Percentiles rank a stretch among this genome's conserved stretches.
Conservation (phyloP, 2,329 filamentous ascomycete species). For the Talaromyces sp. region DNA sequence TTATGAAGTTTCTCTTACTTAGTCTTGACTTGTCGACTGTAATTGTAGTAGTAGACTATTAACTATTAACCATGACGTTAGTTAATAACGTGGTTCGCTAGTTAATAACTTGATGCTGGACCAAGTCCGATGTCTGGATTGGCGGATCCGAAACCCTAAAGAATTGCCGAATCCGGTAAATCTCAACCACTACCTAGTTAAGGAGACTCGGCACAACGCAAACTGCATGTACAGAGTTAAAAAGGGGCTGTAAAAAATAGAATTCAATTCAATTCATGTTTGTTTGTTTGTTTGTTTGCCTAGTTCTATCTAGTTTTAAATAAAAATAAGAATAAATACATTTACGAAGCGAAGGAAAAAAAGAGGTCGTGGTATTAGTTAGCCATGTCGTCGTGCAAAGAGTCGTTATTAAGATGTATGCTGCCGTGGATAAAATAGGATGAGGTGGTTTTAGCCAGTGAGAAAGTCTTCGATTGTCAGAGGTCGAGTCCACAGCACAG, state of each 20-base stretch:
- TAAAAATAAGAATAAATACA: neutral
- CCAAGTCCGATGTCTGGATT: neutral
- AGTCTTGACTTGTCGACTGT: neutral
- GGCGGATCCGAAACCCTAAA: too few relatives aligned
- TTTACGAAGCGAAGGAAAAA: neutral
- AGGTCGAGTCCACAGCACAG: conserved; percentile 1
- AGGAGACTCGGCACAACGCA: too few relatives aligned
- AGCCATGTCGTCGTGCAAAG: neutral
- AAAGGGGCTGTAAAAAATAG: too few relatives aligned
- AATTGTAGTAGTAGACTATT: neutral
- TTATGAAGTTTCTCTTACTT: neutral
- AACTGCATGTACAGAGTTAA: neutral
- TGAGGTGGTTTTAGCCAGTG: neutral
- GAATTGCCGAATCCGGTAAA: too few relatives aligned
- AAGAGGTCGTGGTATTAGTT: neutral
- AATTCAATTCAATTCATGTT: neutral
- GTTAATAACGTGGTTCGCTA: neutral
- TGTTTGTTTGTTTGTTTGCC: neutral
- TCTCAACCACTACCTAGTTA: too few relatives aligned
- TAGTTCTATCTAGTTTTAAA: neutral
- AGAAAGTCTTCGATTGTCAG: conserved; percentile 9
- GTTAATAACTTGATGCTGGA: too few relatives aligned
- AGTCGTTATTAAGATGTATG: neutral
- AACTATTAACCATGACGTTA: too few relatives aligned
- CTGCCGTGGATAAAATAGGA: neutral